A percentile compares a stretch with the other conserved stretches of the same genome.
These are phyloP conservation scores for Cladosporium velox DNA, from an alignment of 2,329 filamentous ascomycete species.

Conservation along the genomic window DNA sequence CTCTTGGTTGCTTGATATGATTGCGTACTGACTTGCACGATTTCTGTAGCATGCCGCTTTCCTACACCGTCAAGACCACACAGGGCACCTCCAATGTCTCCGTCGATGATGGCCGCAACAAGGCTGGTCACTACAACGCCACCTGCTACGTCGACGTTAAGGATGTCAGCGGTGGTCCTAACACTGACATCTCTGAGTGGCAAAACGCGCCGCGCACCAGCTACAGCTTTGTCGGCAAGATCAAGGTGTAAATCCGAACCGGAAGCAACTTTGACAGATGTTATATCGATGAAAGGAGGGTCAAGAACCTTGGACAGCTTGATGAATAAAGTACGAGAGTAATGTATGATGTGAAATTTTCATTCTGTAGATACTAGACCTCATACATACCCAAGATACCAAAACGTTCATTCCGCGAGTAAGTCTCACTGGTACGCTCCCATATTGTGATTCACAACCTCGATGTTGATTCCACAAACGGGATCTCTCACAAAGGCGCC, in stretches of 20 bases:
- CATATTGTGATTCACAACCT: conserved; percentile 18
- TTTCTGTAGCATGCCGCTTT: conserved; percentile 8
- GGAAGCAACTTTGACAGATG: background rate
- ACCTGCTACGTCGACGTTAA: conserved; percentile 8
- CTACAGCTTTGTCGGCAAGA: conserved; percentile 4
- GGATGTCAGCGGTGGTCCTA: background rate
- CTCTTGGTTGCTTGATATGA: too few species aligned
- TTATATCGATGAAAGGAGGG: background rate
- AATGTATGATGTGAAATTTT: background rate
- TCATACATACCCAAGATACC: background rate
- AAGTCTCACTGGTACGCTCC: background rate
- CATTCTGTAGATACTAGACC: background rate
- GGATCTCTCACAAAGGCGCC: conserved; percentile 23
- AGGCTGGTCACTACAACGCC: conserved; percentile 11
- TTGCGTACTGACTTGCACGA: background rate
- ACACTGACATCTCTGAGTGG: conserved; percentile 4
- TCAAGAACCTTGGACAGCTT: background rate
- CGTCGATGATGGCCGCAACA: conserved; percentile 1
- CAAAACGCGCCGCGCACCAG: background rate
- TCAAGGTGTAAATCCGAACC: background rate
- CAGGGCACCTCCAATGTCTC: background rate
- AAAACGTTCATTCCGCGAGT: too few species aligned
- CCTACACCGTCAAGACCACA: background rate
- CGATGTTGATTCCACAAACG: conserved; percentile 22
- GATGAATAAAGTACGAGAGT: background rate